Percentiles rank a stretch among this genome's conserved stretches.
phyloP scores from a whole-genome alignment of 2,329 filamentous ascomycete species.

The Penicillium concentricum region DNA sequence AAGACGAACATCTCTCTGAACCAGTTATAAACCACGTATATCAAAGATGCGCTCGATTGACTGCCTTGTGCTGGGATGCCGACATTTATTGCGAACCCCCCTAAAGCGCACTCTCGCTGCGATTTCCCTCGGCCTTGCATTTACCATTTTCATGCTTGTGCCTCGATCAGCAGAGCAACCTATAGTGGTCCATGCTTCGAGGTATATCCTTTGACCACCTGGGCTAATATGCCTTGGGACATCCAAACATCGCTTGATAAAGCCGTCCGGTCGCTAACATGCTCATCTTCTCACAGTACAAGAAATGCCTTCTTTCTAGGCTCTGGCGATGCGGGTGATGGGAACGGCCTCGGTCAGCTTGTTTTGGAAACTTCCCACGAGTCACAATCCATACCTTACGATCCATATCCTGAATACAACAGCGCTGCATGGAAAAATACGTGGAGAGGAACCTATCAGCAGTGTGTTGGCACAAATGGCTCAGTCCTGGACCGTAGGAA shows the following conservation, averaged over 20 bases:
- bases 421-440: not conserved
- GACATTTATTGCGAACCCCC: not conserved
- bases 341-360: not conserved
- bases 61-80: not conserved
- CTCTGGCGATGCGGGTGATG: not conserved
- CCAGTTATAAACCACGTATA: no score
- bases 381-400: not conserved
- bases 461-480: not conserved
- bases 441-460: not conserved
- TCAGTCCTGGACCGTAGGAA: not conserved
- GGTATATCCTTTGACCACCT: not conserved
- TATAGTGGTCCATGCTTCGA: not conserved
- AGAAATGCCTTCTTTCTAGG: not conserved
- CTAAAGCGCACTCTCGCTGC: not conserved
- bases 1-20: no score
- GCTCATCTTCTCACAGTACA: not conserved
- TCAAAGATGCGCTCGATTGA: not conserved
- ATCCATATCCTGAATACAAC: not conserved
- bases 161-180: not conserved
- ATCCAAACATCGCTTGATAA: not conserved
- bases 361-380: not conserved
- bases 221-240: not conserved
- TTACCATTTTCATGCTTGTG: not conserved
- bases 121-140: not conserved
- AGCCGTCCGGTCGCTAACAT: not conserved